phyloP scores from a whole-genome alignment of 768 basidiomycete genomes.

The Tricholoma terreum region DNA sequence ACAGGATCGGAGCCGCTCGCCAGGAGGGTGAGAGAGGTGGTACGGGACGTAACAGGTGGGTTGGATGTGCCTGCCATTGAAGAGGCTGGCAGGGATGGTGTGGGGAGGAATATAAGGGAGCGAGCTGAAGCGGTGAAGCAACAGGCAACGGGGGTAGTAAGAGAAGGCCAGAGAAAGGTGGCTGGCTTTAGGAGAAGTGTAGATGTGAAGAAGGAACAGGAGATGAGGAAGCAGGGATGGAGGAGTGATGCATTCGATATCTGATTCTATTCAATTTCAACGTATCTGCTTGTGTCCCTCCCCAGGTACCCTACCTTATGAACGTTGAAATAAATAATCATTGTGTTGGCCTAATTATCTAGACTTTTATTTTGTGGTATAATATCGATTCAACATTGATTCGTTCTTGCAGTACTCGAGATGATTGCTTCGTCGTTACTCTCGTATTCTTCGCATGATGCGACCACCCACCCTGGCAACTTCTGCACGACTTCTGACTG shows the following conservation, averaged over 20 bases:
- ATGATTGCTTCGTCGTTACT: slow-evolving; percentile 21
- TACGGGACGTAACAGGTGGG: slow-evolving; percentile 26
- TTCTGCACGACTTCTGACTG: slow-evolving; percentile 21
- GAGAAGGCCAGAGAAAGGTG: slow-evolving; percentile 30
- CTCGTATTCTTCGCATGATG: slow-evolving; percentile 27
- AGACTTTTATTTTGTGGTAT: too few relatives aligned
- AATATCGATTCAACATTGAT: not conserved
- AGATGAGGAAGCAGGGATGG: slow-evolving; percentile 43
- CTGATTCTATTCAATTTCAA: not conserved
- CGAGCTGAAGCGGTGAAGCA: slow-evolving; percentile 26
- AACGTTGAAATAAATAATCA: not conserved
- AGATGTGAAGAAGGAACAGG: slow-evolving; percentile 35
- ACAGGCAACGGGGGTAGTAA: slow-evolving; percentile 28
- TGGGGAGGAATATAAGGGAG: slow-evolving; percentile 8
- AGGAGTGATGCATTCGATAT: slow-evolving; percentile 48
- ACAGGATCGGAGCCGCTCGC: slow-evolving; percentile 42
- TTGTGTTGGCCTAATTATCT: too few relatives aligned
- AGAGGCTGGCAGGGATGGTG: slow-evolving; percentile 23
- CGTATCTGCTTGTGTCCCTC: not conserved
- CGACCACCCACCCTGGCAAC: slow-evolving; percentile 15
- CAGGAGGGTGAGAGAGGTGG: slow-evolving; percentile 33
- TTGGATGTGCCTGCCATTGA: slow-evolving; percentile 16
- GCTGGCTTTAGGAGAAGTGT: slow-evolving; percentile 44
- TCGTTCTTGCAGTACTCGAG: not conserved
- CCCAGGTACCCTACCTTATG: too few relatives aligned